Evolutionary conservation across 2,329 filamentous ascomycete species (phyloP), one percentile per base, ranked within the genome.

Genomic region (Diaporthe ampelina): DNA sequence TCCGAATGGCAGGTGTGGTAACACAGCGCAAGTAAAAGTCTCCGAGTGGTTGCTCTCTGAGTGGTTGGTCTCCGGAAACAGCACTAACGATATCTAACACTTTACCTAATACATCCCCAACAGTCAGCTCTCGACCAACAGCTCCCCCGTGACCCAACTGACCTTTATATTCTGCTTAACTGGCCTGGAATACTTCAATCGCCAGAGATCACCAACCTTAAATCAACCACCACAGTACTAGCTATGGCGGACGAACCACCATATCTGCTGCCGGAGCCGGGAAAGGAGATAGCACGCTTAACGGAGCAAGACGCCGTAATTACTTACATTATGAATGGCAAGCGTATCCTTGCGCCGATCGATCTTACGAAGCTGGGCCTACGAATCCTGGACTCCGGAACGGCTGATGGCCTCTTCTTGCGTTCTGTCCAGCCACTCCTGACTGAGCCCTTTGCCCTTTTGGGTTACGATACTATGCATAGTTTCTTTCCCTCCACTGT

Each of bases 21-120:
- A 29, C 29, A 29, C 29, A 29, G 29, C 29, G 29, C 4, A 4
- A 29, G 29, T 29, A 29, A 29, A 57, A 35, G 54, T 35, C 54
- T 57, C 54, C 7, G 54, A 57, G 54, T 35, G 54, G 54, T 57
- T 29, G 35, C n/a, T n/a, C n/a, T 57, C 54, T 7, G 54, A 57
- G 54, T 35, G 54, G 54, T 57, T 29, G 35, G 17, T 35, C 13
- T 11, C 29, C 54, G 17, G 15, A 57, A 1, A 29, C 10, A 57
- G 54, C 54, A 6, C 54, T 29, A 57, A 57, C 54, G 6, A 35
- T 29, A 13, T 9, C 35, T 17, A 21, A 37, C 54, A 21, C 54
- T 57, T 29, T n/a, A 37, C 11, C 7, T 37, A 11, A 35, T 35
- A 57, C 54, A 35, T 17, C 17, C 8, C 15, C 17, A 35, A 29